Conservation (phyloP, 2,329 filamentous ascomycete genomes). For the Talaromyces sp. region DNA sequence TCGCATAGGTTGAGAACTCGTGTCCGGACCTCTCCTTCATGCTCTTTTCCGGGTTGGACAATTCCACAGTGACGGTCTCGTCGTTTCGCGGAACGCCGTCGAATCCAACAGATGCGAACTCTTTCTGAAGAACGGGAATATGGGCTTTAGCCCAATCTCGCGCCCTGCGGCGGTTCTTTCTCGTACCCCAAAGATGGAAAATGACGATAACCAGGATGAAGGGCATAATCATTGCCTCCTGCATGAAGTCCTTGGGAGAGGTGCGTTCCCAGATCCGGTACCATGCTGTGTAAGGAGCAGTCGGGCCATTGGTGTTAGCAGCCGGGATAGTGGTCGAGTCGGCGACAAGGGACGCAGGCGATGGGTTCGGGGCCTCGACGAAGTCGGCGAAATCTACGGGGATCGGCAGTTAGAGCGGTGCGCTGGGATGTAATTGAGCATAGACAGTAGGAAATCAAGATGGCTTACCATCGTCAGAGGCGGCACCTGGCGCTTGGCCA, state of each 20-base stretch:
- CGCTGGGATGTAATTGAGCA: constrained; percentile 11
- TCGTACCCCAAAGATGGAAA: constrained; percentile 79
- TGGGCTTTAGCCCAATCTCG: constrained; percentile 79
- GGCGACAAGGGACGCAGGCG: constrained; percentile 51
- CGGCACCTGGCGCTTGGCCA: constrained; percentile 32
- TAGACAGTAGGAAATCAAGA: constrained; percentile 2
- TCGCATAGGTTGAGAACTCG: constrained; percentile 85
- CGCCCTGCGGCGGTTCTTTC: constrained; percentile 77
- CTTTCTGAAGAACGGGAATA: constrained; percentile 69
- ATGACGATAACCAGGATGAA: constrained; percentile 74
- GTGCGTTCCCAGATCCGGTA: constrained; percentile 95
- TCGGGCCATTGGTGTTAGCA: constrained; percentile 48
- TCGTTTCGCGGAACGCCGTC: constrained; percentile 57
- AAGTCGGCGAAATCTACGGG: constrained; percentile 89
- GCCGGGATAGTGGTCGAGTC: constrained; percentile 44
- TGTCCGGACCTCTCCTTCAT: constrained; percentile 86
- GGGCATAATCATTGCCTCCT: constrained; percentile 79
- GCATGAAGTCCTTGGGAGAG: constrained; percentile 78
- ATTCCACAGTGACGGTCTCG: constrained; percentile 40
- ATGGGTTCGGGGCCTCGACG: constrained; percentile 73
- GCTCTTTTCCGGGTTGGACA: constrained; percentile 59
- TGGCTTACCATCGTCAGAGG: constrained; percentile 41
- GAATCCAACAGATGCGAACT: constrained; percentile 89
- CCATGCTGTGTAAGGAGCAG: constrained; percentile 84
- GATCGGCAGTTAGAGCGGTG: constrained; percentile 2